A percentile compares a stretch with the other conserved stretches of the same genome.
Conservation (phyloP, 176 grass and related monocot species). For the Typha latifolia region DNA sequence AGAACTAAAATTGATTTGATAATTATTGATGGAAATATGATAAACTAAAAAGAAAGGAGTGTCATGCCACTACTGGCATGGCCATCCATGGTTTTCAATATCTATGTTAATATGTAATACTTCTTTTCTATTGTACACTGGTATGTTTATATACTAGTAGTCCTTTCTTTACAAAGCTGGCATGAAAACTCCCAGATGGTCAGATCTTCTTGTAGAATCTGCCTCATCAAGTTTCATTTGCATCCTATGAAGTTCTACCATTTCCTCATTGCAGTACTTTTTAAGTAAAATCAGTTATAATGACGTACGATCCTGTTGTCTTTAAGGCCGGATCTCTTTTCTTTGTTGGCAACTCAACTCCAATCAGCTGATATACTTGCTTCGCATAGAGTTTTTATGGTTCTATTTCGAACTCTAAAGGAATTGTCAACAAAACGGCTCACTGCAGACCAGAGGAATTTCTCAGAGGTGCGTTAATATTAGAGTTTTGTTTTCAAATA, state of each 20-base stretch:
- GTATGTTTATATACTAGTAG: too few relatives aligned
- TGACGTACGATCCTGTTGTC: constrained; percentile 17
- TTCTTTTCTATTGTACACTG: neutral
- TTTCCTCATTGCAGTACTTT: neutral
- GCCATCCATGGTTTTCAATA: too few relatives aligned
- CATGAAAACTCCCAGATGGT: too few relatives aligned
- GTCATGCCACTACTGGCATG: too few relatives aligned
- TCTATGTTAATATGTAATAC: neutral
- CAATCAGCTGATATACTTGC: constrained; percentile 76
- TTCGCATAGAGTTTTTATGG: constrained; percentile 89
- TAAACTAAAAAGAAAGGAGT: too few relatives aligned
- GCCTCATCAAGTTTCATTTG: neutral
- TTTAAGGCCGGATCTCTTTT: constrained; percentile 84
- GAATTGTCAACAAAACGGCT: constrained; percentile 96
- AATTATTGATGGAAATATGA: too few relatives aligned
- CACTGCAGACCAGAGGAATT: constrained; percentile 67
- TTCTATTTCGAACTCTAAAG: constrained; percentile 92
- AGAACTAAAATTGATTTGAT: too few relatives aligned
- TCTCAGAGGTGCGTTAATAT: constrained; percentile 62
- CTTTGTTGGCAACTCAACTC: constrained; percentile 69
- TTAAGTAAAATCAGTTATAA: constrained; percentile 1
- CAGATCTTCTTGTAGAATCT: too few relatives aligned
- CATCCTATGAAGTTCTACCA: neutral
- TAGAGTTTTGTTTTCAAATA: constrained; percentile 7
- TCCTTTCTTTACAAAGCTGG: too few relatives aligned